Conservation (phyloP, 2,329 filamentous ascomycete species). For the Neonectria punicea region DNA sequence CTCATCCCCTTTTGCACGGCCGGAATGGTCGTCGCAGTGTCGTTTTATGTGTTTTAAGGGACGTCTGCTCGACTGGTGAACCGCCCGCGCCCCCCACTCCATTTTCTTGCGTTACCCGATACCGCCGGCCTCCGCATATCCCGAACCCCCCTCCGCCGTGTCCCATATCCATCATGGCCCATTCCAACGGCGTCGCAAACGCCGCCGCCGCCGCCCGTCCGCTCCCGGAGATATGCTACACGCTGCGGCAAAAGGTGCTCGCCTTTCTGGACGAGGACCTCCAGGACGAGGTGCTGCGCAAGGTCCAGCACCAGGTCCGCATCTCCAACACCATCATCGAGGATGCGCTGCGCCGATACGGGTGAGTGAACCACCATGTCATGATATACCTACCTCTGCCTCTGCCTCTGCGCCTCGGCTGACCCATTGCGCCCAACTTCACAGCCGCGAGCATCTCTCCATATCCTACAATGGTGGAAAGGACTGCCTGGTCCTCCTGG, state of each 20-base stretch:
- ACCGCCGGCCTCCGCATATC: not conserved
- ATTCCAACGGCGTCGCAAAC: conserved; percentile 28
- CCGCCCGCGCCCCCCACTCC: too few relatives aligned
- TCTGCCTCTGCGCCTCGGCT: not conserved
- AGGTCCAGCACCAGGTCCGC: conserved; percentile 79
- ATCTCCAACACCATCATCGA: conserved; percentile 78
- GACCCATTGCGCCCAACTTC: not conserved
- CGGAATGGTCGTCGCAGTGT: not conserved
- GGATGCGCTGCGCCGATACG: conserved; percentile 79
- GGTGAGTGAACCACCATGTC: conserved; percentile 56
- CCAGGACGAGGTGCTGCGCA: conserved; percentile 65
- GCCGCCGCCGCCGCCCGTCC: conserved; percentile 28
- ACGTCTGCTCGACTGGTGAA: not conserved
- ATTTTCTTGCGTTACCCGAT: not conserved
- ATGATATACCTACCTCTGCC: not conserved
- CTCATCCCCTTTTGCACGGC: too few relatives aligned
- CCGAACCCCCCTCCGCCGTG: not conserved
- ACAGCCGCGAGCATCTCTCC: conserved; percentile 80
- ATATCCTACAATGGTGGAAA: conserved; percentile 98
- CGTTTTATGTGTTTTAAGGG: not conserved
- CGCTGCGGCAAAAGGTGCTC: conserved; percentile 69
- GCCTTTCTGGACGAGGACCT: conserved; percentile 72
- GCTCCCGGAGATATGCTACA: conserved; percentile 58
- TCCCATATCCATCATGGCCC: conserved; percentile 12
- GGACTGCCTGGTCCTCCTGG: conserved; percentile 91